A percentile compares a stretch with the other conserved stretches of the same genome.
These are phyloP conservation scores for Vigna angularis DNA, from an alignment of 306 rosid species.

Conservation along the genomic window DNA sequence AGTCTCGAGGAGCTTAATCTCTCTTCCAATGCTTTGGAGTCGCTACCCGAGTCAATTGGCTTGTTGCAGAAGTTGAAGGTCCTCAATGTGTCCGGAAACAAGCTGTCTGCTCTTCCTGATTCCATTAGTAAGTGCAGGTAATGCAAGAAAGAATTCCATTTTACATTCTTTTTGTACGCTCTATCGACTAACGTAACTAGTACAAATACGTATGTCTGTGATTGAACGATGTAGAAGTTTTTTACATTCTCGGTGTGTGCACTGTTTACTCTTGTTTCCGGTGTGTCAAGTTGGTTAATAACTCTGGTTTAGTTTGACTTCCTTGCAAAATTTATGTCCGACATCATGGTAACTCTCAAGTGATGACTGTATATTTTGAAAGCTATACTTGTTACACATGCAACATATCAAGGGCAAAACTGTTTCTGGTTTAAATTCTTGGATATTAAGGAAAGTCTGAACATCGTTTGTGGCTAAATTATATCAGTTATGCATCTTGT, in stretches of 20 bases:
- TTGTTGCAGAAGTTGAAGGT: slow-evolving; percentile 75
- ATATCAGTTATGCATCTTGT: too few relatives aligned
- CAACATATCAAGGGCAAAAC: too few relatives aligned
- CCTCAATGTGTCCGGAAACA: slow-evolving; percentile 80
- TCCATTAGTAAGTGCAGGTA: slow-evolving; percentile 88
- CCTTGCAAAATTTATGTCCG: not conserved
- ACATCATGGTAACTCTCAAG: not conserved
- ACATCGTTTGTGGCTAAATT: not conserved
- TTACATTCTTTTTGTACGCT: not conserved
- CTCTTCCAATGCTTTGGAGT: slow-evolving; percentile 72
- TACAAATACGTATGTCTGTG: too few relatives aligned
- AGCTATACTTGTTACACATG: not conserved
- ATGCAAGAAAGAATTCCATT: not conserved
- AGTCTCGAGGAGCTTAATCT: slow-evolving; percentile 85
- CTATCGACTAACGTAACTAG: too few relatives aligned
- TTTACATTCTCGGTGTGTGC: too few relatives aligned
- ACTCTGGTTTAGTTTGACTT: not conserved
- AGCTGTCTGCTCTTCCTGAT: slow-evolving; percentile 80
- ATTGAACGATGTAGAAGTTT: too few relatives aligned
- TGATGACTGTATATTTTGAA: not conserved
- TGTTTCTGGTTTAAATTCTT: too few relatives aligned
- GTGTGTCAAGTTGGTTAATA: not conserved
- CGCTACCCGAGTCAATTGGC: slow-evolving; percentile 88
- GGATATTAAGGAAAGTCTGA: not conserved
- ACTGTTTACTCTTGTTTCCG: not conserved